Evolutionary conservation across 78 protist species (phyloP).

Genomic region (Mastigamoeba balamuthi): DNA sequence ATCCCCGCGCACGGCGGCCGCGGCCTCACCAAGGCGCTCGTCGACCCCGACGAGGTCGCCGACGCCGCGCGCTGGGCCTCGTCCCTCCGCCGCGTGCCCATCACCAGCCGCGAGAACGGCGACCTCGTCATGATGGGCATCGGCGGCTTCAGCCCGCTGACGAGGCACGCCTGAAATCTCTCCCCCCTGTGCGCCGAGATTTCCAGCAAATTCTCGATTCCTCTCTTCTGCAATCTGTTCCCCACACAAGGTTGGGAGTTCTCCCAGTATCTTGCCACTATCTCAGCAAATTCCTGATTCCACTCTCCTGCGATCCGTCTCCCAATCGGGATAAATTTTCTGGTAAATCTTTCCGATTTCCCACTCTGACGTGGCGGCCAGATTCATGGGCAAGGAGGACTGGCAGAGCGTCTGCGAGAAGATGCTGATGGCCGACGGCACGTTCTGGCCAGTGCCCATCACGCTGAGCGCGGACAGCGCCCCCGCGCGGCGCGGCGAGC

Average conservation of each 20-base stretch:
- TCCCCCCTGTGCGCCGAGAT: too few species aligned
- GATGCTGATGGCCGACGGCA: conserved; percentile 47
- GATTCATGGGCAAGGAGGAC: conserved; percentile 55
- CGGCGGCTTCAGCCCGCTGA: conserved; percentile 5
- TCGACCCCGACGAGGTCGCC: neutral
- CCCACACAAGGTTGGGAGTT: too few species aligned
- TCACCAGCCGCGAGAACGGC: neutral
- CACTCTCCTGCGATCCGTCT: too few species aligned
- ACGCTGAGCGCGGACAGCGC: conserved; percentile 17
- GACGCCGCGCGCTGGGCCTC: neutral
- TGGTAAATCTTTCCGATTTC: too few species aligned
- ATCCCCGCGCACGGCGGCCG: neutral
- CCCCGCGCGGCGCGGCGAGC: neutral
- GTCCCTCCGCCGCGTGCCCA: neutral
- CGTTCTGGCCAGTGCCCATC: conserved; percentile 62
- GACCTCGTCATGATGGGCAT: conserved; percentile 6
- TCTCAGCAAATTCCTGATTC: too few species aligned
- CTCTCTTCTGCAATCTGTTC: too few species aligned
- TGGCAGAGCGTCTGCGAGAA: conserved; percentile 26
- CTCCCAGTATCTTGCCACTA: too few species aligned
- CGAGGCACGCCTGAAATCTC: neutral
- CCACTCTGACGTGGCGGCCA: too few species aligned
- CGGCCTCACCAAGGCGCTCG: neutral
- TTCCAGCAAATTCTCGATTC: too few species aligned
- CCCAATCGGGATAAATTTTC: too few species aligned